A percentile compares a stretch with the other conserved stretches of the same genome.
Evolutionary conservation across 768 basidiomycete species (phyloP).

Genomic region (Dentipellis sp.): DNA sequence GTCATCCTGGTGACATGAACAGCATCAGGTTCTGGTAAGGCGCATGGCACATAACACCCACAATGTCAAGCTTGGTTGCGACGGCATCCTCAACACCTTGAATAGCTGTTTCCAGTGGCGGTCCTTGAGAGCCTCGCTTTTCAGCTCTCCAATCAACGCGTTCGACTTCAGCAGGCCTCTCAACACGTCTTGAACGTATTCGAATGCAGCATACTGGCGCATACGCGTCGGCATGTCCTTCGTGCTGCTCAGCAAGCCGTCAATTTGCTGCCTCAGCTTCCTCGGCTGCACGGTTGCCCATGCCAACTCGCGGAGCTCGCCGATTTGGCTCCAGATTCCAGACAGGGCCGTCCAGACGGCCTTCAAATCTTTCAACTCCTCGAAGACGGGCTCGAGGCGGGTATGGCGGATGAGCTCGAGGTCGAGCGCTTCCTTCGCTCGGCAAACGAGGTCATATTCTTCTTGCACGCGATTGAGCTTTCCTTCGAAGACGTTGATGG

Average conservation of each 20-base stretch:
- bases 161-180: constrained; percentile 85
- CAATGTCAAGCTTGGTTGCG: constrained; percentile 69
- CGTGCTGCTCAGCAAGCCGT: constrained; percentile 84
- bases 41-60: constrained; percentile 23
- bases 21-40: constrained; percentile 4
- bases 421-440: constrained; percentile 95
- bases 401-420: constrained; percentile 86
- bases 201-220: constrained; percentile 98
- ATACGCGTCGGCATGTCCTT: constrained; percentile 99
- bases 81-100: constrained; percentile 71
- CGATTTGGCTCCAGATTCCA: constrained; percentile 91
- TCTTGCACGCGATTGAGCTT: constrained; percentile 86
- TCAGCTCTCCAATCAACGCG: constrained; percentile 82
- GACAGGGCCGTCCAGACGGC: constrained; percentile 98
- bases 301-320: constrained; percentile 75
- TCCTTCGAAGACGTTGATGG: constrained; percentile 91
- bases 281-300: constrained; percentile 94
- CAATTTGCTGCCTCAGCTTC: constrained; percentile 89
- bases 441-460: constrained; percentile 90
- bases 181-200: constrained; percentile 91
- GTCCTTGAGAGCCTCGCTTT: constrained; percentile 95
- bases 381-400: constrained; percentile 87
- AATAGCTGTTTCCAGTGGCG: constrained; percentile 98
- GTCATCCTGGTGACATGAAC: constrained; percentile 57
- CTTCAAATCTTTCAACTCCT: constrained; percentile 93